Evolutionary conservation across 352 stramenopile species (phyloP).

Genomic region (Phytophthora agathidicida): DNA sequence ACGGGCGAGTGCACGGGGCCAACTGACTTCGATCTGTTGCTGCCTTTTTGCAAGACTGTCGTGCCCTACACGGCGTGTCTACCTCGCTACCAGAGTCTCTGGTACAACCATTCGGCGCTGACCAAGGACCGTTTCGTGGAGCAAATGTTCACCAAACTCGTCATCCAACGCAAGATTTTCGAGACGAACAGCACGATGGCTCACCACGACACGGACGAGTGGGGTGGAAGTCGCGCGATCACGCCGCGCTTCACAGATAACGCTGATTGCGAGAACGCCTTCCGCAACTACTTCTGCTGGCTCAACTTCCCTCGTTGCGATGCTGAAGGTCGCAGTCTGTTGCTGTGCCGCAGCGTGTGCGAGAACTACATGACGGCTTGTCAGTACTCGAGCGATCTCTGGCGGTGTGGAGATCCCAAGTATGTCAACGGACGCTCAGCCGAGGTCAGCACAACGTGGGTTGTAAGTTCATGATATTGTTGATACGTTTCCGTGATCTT

Average conservation of each 20-base stretch:
- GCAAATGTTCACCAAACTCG: constrained; percentile 73
- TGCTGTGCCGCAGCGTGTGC: constrained; percentile 89
- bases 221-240: constrained; percentile 57
- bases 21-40: constrained; percentile 65
- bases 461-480: constrained; percentile 41
- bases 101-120: constrained; percentile 80
- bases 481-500: too few relatives aligned
- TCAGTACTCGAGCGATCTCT: constrained; percentile 83
- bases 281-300: constrained; percentile 91
- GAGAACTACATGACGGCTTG: constrained; percentile 92
- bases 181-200: constrained; percentile 72
- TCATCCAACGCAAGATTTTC: constrained; percentile 60
- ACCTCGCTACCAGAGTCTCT: constrained; percentile 71
- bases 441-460: constrained; percentile 69
- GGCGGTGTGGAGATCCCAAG: constrained; percentile 82
- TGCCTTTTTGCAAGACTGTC: constrained; percentile 75
- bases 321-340: constrained; percentile 73
- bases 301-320: constrained; percentile 93
- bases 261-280: constrained; percentile 90
- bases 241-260: constrained; percentile 86
- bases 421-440: constrained; percentile 70
- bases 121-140: constrained; percentile 73
- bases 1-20: constrained; percentile 68
- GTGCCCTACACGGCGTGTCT: constrained; percentile 79
- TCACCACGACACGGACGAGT: constrained; percentile 73